Evolutionary conservation across 1,284 basidiomycete genomes (phyloP).

Genomic region (Marasmius fiardii): DNA sequence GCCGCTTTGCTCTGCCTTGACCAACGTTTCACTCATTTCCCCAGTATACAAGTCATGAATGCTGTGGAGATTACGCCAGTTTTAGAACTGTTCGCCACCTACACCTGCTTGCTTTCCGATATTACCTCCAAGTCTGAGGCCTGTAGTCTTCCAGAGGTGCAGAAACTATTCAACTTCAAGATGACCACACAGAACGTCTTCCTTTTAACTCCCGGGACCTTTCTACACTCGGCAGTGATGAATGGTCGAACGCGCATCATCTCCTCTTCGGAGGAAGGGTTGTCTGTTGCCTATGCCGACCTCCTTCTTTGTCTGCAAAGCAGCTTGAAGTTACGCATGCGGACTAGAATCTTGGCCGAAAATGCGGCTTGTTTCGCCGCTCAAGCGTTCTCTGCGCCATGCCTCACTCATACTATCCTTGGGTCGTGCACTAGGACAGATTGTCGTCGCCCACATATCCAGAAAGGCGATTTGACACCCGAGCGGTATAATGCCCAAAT

Average conservation of each 20-base stretch:
- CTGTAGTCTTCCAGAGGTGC: not conserved
- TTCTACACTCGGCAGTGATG: not conserved
- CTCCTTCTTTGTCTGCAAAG: not conserved
- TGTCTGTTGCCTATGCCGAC: not conserved
- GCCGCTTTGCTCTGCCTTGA: constrained; percentile 42
- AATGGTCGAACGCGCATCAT: not conserved
- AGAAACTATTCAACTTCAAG: not conserved
- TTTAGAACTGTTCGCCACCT: not conserved
- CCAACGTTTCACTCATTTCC: constrained; percentile 24
- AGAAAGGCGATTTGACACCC: not conserved
- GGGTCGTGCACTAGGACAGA: not conserved
- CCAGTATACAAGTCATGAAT: not conserved
- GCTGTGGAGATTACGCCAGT: not conserved
- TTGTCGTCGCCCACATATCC: not conserved
- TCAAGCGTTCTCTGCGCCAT: not conserved
- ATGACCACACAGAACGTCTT: constrained; percentile 3
- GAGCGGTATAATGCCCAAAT: constrained; percentile 1
- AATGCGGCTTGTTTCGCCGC: not conserved
- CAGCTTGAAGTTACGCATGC: not conserved
- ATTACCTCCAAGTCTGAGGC: not conserved
- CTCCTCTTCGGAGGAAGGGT: not conserved
- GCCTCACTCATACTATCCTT: not conserved
- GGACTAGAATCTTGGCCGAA: not conserved
- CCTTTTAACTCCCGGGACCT: not conserved
- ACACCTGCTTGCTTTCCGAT: not conserved